phyloP scores from a whole-genome alignment of 495 filamentous ascomycete species.

The Hypoxylon perforatum region DNA sequence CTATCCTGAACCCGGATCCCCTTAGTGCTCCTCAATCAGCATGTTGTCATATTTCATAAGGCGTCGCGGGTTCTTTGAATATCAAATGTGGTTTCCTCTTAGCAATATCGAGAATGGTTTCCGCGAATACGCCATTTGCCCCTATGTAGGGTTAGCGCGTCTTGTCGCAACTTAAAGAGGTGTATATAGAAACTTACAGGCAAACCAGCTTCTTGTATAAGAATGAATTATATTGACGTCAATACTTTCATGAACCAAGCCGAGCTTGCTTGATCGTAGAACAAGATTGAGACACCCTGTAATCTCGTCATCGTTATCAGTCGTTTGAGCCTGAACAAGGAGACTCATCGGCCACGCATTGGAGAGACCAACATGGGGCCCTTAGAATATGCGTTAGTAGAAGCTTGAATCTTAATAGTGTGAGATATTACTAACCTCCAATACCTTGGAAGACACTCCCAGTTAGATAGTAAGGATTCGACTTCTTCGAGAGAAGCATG shows the following conservation, averaged over 20 bases:
- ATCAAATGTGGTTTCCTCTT: slow-evolving; percentile 87
- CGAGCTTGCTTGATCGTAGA: slow-evolving; percentile 74
- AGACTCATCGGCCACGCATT: slow-evolving; percentile 99
- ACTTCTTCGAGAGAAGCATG: slow-evolving; percentile 82
- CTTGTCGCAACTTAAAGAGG: background rate
- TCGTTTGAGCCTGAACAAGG: slow-evolving; percentile 89
- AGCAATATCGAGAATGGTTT: slow-evolving; percentile 91
- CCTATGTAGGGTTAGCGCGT: slow-evolving; percentile 40
- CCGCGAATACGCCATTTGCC: slow-evolving; percentile 96
- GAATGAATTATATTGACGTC: slow-evolving; percentile 78
- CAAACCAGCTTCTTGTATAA: slow-evolving; percentile 94
- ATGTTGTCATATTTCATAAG: slow-evolving; percentile 52
- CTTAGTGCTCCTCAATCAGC: background rate
- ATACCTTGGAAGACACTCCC: slow-evolving; percentile 88
- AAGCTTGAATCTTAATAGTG: background rate
- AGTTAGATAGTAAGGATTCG: slow-evolving; percentile 90
- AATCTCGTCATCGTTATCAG: slow-evolving; percentile 88
- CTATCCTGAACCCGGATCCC: background rate
- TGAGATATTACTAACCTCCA: slow-evolving; percentile 67
- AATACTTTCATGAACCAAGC: slow-evolving; percentile 91
- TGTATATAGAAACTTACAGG: slow-evolving; percentile 63
- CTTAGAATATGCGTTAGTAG: slow-evolving; percentile 37
- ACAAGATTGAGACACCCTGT: slow-evolving; percentile 75
- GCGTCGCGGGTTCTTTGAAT: slow-evolving; percentile 70
- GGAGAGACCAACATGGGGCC: slow-evolving; percentile 78